phyloP scores from a whole-genome alignment of 148 eudicot species.

The Rhododendron griersonianum region DNA sequence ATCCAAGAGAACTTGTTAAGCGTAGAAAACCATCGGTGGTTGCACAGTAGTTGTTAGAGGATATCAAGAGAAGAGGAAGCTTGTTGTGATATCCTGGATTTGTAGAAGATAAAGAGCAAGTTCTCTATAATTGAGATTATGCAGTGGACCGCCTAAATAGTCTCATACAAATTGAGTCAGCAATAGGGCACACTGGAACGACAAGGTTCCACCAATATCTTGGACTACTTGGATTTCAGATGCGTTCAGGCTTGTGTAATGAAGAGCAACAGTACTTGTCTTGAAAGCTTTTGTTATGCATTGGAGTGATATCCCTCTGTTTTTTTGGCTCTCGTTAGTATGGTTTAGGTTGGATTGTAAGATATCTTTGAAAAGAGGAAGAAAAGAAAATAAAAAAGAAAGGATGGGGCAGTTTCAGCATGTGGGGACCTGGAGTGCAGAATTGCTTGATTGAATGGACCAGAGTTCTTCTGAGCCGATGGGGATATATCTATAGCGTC shows the following conservation, averaged over 20 bases:
- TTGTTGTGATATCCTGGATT: background rate
- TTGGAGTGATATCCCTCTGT: background rate
- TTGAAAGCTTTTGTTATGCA: constrained; percentile 2
- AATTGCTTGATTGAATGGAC: background rate
- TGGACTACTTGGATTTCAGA: background rate
- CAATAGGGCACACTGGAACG: background rate
- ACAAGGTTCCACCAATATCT: background rate
- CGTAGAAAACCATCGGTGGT: constrained; percentile 17
- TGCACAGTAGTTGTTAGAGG: constrained; percentile 11
- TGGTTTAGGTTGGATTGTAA: background rate
- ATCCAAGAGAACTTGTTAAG: constrained; percentile 33
- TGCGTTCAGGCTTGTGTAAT: background rate
- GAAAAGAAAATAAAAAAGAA: background rate
- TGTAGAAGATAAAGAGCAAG: background rate
- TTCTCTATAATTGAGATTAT: background rate
- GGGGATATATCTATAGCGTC: background rate
- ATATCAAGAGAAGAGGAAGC: background rate
- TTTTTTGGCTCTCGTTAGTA: background rate
- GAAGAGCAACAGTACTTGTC: background rate
- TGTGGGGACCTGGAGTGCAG: background rate
- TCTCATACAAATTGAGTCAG: background rate
- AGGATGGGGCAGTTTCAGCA: background rate
- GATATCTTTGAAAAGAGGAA: background rate
- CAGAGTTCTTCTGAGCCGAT: background rate
- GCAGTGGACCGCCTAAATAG: background rate